phyloP scores from a whole-genome alignment of 345 rosid genomes.

The Euphorbia tirucalli region DNA sequence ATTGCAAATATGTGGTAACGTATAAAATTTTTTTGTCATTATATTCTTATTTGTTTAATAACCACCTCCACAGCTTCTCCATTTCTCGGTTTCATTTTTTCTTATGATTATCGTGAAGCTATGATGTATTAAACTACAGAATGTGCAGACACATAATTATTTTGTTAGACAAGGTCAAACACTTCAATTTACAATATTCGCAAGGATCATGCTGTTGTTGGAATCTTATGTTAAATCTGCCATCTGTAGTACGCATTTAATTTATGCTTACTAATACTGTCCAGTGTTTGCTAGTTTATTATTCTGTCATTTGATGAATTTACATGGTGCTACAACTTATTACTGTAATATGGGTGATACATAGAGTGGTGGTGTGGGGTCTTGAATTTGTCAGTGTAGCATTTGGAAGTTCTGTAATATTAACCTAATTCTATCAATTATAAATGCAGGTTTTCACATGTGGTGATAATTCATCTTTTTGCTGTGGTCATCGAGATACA shows the following conservation, averaged over 20 bases:
- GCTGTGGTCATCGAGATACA: slow-evolving; percentile 79
- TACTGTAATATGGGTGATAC: neutral
- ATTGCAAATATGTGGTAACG: too few relatives aligned
- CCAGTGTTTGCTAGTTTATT: neutral
- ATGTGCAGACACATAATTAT: neutral
- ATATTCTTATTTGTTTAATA: too few relatives aligned
- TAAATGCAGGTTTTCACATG: slow-evolving; percentile 80
- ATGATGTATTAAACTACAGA: neutral
- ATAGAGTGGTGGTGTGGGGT: neutral
- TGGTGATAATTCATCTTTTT: slow-evolving; percentile 89
- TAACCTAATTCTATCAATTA: slow-evolving; percentile 3
- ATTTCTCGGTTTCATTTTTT: neutral
- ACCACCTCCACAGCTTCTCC: too few relatives aligned
- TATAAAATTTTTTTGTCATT: too few relatives aligned
- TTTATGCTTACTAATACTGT: neutral
- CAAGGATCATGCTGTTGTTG: too few relatives aligned
- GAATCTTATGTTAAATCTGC: neutral
- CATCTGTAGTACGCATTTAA: neutral
- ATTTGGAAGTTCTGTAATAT: neutral
- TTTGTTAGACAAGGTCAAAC: neutral
- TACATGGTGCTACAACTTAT: neutral
- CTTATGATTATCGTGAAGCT: neutral
- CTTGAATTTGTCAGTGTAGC: neutral
- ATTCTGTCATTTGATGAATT: too few relatives aligned
- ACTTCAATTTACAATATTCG: too few relatives aligned